Percentiles rank a stretch among this genome's conserved stretches.
Evolutionary conservation across 345 rosid genomes (phyloP).

Genomic region (Cardamine chenopodiifolia): DNA sequence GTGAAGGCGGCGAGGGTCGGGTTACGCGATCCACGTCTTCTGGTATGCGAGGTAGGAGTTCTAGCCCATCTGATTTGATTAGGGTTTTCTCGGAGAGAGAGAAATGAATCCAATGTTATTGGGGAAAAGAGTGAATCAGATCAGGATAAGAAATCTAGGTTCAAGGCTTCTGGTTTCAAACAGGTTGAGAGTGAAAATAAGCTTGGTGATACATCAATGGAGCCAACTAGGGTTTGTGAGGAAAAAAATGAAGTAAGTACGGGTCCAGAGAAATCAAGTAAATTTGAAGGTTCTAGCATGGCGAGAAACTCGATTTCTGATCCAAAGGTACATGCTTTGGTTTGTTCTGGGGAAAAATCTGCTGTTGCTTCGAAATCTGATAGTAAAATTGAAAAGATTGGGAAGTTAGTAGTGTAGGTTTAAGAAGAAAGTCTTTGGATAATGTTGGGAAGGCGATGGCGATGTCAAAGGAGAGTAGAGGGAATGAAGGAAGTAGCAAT

Average conservation of each 20-base stretch:
- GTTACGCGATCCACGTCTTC: conserved; percentile 59
- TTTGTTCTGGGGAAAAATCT: conserved; percentile 33
- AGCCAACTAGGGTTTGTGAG: conserved; percentile 1
- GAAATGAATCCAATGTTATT: conserved; percentile 50
- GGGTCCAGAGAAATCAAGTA: conserved; percentile 35
- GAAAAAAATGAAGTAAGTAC: background rate
- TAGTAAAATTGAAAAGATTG: conserved; percentile 34
- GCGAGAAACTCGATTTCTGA: conserved; percentile 29
- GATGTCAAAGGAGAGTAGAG: conserved; percentile 47
- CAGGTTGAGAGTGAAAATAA: conserved; percentile 12
- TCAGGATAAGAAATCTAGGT: conserved; percentile 36
- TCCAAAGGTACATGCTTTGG: conserved; percentile 28
- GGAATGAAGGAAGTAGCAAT: conserved; percentile 39
- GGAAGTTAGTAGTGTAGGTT: conserved; percentile 17
- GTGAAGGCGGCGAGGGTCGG: conserved; percentile 46
- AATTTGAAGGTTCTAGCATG: conserved; percentile 12
- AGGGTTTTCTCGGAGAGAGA: conserved; percentile 57
- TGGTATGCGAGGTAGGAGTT: conserved; percentile 78
- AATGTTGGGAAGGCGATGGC: conserved; percentile 45
- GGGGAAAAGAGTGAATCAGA: conserved; percentile 45
- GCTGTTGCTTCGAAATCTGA: conserved; percentile 39
- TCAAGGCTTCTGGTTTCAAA: conserved; percentile 30
- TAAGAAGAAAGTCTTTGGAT: conserved; percentile 41
- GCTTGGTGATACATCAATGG: conserved; percentile 13
- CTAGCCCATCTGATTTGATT: conserved; percentile 76